Evolutionary conservation across 352 stramenopile species (phyloP).

Genomic region (Phytophthora citricola): DNA sequence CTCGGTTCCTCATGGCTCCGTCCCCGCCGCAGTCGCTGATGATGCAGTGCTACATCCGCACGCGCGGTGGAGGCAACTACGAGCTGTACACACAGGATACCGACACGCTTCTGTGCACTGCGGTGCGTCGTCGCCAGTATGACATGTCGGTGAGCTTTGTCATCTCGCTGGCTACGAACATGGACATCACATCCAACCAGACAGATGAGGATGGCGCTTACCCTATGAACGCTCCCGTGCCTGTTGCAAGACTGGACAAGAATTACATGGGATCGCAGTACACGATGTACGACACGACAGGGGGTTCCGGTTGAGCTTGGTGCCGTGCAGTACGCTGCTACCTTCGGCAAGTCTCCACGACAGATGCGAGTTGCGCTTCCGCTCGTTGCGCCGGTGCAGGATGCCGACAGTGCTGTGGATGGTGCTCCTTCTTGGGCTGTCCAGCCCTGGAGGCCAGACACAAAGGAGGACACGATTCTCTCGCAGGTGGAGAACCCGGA

Average conservation of each 20-base stretch:
- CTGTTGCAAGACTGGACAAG: slow-evolving; percentile 83
- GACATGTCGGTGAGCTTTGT: slow-evolving; percentile 90
- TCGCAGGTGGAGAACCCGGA: slow-evolving; percentile 79
- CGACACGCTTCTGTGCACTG: slow-evolving; percentile 77
- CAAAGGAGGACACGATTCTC: slow-evolving; percentile 85
- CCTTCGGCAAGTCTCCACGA: slow-evolving; percentile 85
- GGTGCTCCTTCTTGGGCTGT: slow-evolving; percentile 61
- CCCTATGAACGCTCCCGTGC: slow-evolving; percentile 37
- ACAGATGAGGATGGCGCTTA: slow-evolving; percentile 20
- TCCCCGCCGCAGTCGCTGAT: slow-evolving; percentile 69
- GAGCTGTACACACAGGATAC: slow-evolving; percentile 88
- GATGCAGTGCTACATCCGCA: slow-evolving; percentile 91
- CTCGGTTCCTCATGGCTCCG: slow-evolving; percentile 65
- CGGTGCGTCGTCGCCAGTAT: slow-evolving; percentile 82
- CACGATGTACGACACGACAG: slow-evolving; percentile 79
- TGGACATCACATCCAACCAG: slow-evolving; percentile 39
- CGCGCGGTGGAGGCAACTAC: slow-evolving; percentile 81
- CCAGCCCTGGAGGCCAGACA: slow-evolving; percentile 57
- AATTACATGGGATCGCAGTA: slow-evolving; percentile 92
- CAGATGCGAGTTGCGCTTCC: slow-evolving; percentile 86
- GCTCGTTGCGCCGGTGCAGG: slow-evolving; percentile 50
- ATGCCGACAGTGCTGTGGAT: slow-evolving; percentile 50
- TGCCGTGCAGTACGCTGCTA: slow-evolving; percentile 86
- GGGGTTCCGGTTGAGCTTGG: slow-evolving; percentile 63
- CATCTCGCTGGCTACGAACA: slow-evolving; percentile 66